Evolutionary conservation across 176 grass and related monocot species (phyloP).

Genomic region (Cocos nucifera): DNA sequence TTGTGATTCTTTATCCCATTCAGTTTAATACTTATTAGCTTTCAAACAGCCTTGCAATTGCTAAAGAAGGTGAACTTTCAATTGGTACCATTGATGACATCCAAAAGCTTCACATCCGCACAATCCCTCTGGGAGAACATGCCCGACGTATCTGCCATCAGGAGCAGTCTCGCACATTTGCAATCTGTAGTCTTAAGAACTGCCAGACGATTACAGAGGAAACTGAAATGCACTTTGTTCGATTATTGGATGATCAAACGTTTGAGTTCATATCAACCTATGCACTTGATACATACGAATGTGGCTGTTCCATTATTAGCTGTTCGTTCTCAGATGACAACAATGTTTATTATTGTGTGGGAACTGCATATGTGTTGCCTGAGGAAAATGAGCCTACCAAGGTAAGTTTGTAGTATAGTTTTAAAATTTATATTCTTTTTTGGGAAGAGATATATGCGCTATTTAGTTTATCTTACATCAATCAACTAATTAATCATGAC

Average conservation of each 20-base stretch:
- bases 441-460: too few relatives aligned
- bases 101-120: slow-evolving; percentile 91
- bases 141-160: slow-evolving; percentile 75
- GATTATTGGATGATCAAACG: slow-evolving; percentile 82
- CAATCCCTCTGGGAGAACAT: slow-evolving; percentile 77
- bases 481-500: too few relatives aligned
- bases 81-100: slow-evolving; percentile 91
- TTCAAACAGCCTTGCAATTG: slow-evolving; percentile 72
- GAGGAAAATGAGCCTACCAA: slow-evolving; percentile 89
- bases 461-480: too few relatives aligned
- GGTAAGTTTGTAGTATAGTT: slow-evolving; percentile 25
- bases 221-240: slow-evolving; percentile 73
- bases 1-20: background rate
- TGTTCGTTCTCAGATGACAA: slow-evolving; percentile 81
- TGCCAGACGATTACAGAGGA: slow-evolving; percentile 41
- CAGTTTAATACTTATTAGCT: slow-evolving; percentile 4
- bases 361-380: slow-evolving; percentile 85
- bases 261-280: slow-evolving; percentile 75
- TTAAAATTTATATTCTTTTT: too few relatives aligned
- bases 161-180: slow-evolving; percentile 70
- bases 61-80: slow-evolving; percentile 89
- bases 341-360: slow-evolving; percentile 85
- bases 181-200: slow-evolving; percentile 59
- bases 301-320: slow-evolving; percentile 80
- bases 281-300: slow-evolving; percentile 68